Evolutionary conservation across 2,329 filamentous ascomycete species (phyloP), one percentile per base, ranked within the genome.

Genomic region (Penicillium palitans): DNA sequence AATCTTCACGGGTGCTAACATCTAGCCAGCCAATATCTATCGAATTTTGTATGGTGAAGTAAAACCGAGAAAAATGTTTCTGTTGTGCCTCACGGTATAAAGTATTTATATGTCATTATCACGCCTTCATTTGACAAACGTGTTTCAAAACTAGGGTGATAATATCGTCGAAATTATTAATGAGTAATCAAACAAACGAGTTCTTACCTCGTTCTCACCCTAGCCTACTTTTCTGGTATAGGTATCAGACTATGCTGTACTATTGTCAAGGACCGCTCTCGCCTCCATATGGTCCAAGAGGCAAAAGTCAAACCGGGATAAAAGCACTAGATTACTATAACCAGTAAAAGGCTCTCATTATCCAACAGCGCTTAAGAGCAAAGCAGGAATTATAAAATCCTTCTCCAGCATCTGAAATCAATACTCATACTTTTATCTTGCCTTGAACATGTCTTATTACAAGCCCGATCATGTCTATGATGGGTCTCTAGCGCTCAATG

Each of bases 11-110:
- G 25, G 27, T 46, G 9, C 27, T 39, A 46, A 64, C 2, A 50
- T 64, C 46, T 24, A 64, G 48, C 61, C 42, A 64, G 37, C 52
- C 41, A 40, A 60, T 60, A 52, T 64, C 46, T 47, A 54, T 52
- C 10, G 46, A 52, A n/a, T 58, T 54, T 31, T 62, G 46, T 21
- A 64, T 63, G 5, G 19, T 24, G 21, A 54, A 51, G 31, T 33
- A 51, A 17, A 24, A 17, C 3, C 6, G 12, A 49, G 10, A 13
- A 48, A 8, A 15, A 2, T 31, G 6, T 17, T 24, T 51, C 45
- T 45, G 1, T 39, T 31, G 5, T 47, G 8, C 33, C 10, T 54
- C 0, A 33, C 2, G 17, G 33, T 46, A 9, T 0, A 2, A 40
- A 2, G 7, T 35, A 54, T 40, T 35, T 54, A 39, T 21, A 54